These are phyloP conservation scores for Trypanosoma conorhini DNA, from an alignment of 208 protist species.

Conservation along the genomic window DNA sequence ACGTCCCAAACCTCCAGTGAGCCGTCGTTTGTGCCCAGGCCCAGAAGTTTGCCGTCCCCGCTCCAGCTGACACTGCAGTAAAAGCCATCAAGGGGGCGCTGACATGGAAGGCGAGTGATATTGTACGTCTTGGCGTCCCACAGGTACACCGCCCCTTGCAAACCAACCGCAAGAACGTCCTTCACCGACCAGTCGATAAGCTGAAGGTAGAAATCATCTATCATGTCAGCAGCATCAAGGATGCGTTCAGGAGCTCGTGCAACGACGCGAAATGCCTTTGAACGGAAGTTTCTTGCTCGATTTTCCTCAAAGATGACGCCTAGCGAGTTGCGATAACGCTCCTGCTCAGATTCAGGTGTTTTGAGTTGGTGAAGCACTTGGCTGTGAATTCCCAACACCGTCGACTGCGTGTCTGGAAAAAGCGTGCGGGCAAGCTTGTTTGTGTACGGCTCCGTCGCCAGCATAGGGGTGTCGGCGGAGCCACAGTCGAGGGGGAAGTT, in stretches of 20 bases:
- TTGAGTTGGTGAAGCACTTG: conserved; percentile 26
- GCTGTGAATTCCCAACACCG: conserved; percentile 62
- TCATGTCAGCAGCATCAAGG: conserved; percentile 98
- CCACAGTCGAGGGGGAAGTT: conserved; percentile 20
- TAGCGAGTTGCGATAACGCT: conserved; percentile 61
- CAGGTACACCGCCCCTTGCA: conserved; percentile 96
- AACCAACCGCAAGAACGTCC: conserved; percentile 95
- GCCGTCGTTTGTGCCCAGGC: conserved; percentile 86
- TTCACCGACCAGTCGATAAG: conserved; percentile 97
- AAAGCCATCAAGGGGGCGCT: conserved; percentile 45
- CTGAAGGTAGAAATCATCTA: conserved; percentile 99
- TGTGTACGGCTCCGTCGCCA: conserved; percentile 80
- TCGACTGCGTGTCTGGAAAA: conserved; percentile 68
- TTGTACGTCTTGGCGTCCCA: conserved; percentile 96
- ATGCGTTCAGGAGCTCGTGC: conserved; percentile 94
- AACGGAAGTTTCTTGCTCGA: conserved; percentile 77
- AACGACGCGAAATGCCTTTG: conserved; percentile 86
- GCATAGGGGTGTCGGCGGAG: conserved; percentile 8
- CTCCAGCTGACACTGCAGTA: conserved; percentile 95
- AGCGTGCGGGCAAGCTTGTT: conserved; percentile 70
- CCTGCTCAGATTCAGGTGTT: conserved; percentile 35
- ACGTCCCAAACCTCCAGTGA: conserved; percentile 94
- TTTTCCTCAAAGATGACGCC: conserved; percentile 88
- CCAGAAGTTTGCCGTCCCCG: conserved; percentile 86
- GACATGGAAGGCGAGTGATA: conserved; percentile 90